phyloP scores from a whole-genome alignment of 148 eudicot genomes.

The Vaccinium darrowii region DNA sequence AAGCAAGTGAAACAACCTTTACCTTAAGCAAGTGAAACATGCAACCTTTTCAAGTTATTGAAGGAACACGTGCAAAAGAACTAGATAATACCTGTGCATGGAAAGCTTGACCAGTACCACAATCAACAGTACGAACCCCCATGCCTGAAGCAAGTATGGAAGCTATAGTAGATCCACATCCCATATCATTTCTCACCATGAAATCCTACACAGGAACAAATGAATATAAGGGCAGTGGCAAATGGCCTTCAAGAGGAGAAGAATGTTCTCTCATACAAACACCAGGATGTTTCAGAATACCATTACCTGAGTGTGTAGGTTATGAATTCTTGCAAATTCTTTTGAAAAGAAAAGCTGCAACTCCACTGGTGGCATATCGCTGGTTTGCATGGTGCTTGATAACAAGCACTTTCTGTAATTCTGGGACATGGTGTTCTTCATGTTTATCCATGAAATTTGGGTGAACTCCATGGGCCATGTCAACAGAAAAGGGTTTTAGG shows the following conservation, averaged over 20 bases:
- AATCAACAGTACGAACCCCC: conserved; percentile 94
- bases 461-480: conserved; percentile 99
- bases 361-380: conserved; percentile 94
- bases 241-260: conserved; percentile 5
- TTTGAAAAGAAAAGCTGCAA: conserved; percentile 85
- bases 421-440: conserved; percentile 90
- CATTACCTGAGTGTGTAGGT: conserved; percentile 91
- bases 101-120: conserved; percentile 32
- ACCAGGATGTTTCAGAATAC: conserved; percentile 29
- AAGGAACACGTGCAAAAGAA: conserved; percentile 40
- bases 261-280: neutral
- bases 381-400: conserved; percentile 97
- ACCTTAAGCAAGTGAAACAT: neutral
- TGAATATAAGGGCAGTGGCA: conserved; percentile 20
- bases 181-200: conserved; percentile 98
- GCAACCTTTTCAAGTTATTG: neutral
- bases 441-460: conserved; percentile 90
- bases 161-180: conserved; percentile 97
- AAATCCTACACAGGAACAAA: conserved; percentile 58
- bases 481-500: conserved; percentile 50
- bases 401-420: conserved; percentile 88
- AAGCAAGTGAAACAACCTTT: no score
- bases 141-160: conserved; percentile 95
- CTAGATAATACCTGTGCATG: conserved; percentile 81
- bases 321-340: conserved; percentile 79